Evolutionary conservation across 495 filamentous ascomycete genomes (phyloP), one percentile per base, ranked within the genome.

Genomic region (Penicillium cataractarum): DNA sequence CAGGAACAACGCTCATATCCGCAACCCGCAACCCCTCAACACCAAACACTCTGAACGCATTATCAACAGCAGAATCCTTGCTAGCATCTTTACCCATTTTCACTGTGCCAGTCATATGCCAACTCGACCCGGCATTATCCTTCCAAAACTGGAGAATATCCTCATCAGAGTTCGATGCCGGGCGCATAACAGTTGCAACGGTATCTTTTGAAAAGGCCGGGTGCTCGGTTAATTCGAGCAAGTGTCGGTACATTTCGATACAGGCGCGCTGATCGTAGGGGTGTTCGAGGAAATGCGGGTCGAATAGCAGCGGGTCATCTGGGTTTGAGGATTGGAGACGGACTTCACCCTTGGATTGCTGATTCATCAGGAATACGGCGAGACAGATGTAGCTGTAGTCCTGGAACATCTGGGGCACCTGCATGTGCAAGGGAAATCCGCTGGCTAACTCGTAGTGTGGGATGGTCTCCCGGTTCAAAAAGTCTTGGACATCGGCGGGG

Each of bases 1-100:
- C 66, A 6, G 88, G 88, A 24, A 88, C 76, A 49, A 88, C 82
- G 64, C 86, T 89, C 75, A 87, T 84, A 76, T 91, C 89, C 3
- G 82, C 86, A 5, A 90, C 79, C 10, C 89, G 80, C 62, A 91
- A 70, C 0, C 75, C 73, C 46, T 85, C 73, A 21, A 88, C 65
- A 0, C 87, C 89, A 6, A 78, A 67, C 0, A 90, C 78, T 31
- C 78, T 76, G 59, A 89, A 87, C 4, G 76, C 64, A 0, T 39
- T 75, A 62, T 90, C 86, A 27, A 90, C 85, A 7, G 78, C 85
- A 7, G 81, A 82, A 33, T 80, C 74, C 4, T 60, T 60, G 22
- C 82, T 83, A 0, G 74, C 80, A 0, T 58, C 7, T 46, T 64
- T 75, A 0, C 88, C 88, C 86, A 90, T 90, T 71, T 84, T 85